Conservation (phyloP, 164 flowering plant genomes). For the Cinnamomum micranthum region DNA sequence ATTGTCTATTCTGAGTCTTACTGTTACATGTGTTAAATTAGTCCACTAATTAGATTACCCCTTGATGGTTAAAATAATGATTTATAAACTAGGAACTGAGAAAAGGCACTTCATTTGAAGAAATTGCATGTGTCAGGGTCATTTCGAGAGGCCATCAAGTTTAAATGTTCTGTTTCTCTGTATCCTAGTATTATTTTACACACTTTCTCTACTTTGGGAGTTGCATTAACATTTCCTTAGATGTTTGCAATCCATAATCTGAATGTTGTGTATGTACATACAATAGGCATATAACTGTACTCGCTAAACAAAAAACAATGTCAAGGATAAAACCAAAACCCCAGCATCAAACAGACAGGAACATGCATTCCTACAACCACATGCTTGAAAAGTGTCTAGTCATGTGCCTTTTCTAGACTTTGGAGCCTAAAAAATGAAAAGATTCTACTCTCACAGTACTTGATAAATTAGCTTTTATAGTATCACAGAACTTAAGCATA, state of each 20-base stretch:
- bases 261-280: background rate
- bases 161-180: background rate
- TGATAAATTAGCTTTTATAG: background rate
- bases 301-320: background rate
- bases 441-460: background rate
- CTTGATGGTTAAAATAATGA: background rate
- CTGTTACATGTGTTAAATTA: background rate
- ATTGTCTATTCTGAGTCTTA: too few relatives aligned
- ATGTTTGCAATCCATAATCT: too few relatives aligned
- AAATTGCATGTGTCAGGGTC: background rate
- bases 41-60: background rate
- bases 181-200: too few relatives aligned
- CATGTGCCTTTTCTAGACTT: constrained; percentile 19
- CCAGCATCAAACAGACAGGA: constrained; percentile 5
- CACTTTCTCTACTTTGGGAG: background rate
- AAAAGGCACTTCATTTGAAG: background rate
- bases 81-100: background rate
- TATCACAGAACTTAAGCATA: background rate
- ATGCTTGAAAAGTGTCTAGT: background rate
- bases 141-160: background rate
- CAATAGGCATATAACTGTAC: background rate
- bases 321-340: constrained; percentile 6
- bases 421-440: constrained; percentile 7
- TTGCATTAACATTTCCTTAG: background rate
- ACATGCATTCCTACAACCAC: constrained; percentile 5